Percentiles rank a stretch among this genome's conserved stretches.
Conservation (phyloP, 2,329 filamentous ascomycete species). For the Rhynchosporium graminicola region DNA sequence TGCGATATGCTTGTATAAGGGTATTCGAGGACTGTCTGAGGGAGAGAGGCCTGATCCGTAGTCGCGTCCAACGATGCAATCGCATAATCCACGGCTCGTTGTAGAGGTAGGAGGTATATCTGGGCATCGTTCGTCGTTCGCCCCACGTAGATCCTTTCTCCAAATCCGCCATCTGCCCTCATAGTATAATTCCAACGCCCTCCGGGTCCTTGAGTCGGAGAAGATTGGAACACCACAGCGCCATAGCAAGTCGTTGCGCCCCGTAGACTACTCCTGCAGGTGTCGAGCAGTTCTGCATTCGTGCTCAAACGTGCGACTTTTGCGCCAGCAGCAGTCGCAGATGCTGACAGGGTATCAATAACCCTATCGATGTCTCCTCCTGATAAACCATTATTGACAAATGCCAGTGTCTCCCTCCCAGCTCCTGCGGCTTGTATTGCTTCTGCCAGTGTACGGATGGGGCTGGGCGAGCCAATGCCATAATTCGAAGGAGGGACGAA, state of each 20-base stretch:
- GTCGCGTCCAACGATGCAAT: constrained; percentile 61
- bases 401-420: constrained; percentile 69
- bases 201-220: constrained; percentile 67
- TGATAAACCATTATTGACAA: constrained; percentile 72
- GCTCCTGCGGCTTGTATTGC: constrained; percentile 59
- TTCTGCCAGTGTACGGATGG: constrained; percentile 64
- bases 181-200: constrained; percentile 85
- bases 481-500: constrained; percentile 76
- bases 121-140: constrained; percentile 71
- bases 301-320: constrained; percentile 55
- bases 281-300: constrained; percentile 58
- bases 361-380: constrained; percentile 73
- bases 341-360: constrained; percentile 61
- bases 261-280: constrained; percentile 64
- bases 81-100: constrained; percentile 73
- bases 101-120: constrained; percentile 76
- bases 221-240: constrained; percentile 73
- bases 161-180: constrained; percentile 71
- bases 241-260: constrained; percentile 73
- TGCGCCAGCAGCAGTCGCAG: constrained; percentile 58
- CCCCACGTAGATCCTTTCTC: constrained; percentile 63
- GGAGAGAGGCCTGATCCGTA: constrained; percentile 44
- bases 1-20: constrained; percentile 73
- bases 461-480: constrained; percentile 65
- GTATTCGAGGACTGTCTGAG: constrained; percentile 61